phyloP scores from a whole-genome alignment of 116 monocot species.

The Thalassia testudinum region DNA sequence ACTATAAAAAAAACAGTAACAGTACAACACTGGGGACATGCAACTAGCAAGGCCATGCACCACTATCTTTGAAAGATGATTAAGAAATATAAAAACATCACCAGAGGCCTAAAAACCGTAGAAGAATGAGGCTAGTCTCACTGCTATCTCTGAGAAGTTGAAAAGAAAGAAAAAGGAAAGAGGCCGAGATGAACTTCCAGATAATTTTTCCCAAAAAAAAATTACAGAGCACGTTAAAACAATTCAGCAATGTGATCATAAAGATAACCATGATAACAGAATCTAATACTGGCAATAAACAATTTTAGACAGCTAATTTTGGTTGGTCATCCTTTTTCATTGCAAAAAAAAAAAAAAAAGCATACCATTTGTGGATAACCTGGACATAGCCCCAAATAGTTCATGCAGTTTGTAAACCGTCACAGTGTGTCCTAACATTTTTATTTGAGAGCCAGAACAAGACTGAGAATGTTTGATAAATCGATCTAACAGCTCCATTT shows the following conservation, averaged over 20 bases:
- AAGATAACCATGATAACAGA: neutral
- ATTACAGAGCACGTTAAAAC: neutral
- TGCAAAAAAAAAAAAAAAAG: no score
- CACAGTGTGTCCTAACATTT: conserved; percentile 43
- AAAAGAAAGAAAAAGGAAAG: no score
- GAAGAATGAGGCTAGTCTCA: neutral
- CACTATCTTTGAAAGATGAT: neutral
- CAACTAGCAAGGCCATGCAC: no score
- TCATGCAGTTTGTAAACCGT: conserved; percentile 66
- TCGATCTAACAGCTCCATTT: conserved; percentile 26
- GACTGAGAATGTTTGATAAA: conserved; percentile 23
- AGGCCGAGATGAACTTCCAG: no score
- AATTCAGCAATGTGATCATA: neutral
- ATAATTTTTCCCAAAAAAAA: neutral
- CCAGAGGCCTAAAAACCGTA: neutral
- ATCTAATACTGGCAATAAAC: neutral
- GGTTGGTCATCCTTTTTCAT: no score
- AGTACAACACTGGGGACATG: no score
- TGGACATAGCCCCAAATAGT: conserved; percentile 32
- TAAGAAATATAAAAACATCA: neutral
- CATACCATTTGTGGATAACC: conserved; percentile 34
- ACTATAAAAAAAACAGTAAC: no score
- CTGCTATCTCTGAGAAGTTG: no score
- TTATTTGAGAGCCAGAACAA: conserved; percentile 21
- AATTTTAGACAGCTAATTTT: no score